A percentile compares a stretch with the other conserved stretches of the same genome.
Conservation (phyloP, 1,284 basidiomycete genomes). For the Peniophora sp. region DNA sequence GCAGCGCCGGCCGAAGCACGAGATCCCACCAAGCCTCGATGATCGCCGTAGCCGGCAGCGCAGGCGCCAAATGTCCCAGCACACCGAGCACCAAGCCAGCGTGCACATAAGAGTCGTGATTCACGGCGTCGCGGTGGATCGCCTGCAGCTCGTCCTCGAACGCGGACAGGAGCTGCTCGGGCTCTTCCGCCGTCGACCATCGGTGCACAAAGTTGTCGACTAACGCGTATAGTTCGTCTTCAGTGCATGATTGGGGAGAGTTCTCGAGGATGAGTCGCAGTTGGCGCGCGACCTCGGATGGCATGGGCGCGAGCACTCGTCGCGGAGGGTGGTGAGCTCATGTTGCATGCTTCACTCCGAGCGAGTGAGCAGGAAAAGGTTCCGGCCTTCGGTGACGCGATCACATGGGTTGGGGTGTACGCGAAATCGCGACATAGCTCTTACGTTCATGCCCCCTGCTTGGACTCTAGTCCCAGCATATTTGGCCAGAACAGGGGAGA, state of each 20-base stretch:
- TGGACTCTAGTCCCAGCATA: too few relatives aligned
- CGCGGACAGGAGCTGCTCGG: constrained; percentile 33
- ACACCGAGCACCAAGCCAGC: constrained; percentile 59
- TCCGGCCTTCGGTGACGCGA: too few relatives aligned
- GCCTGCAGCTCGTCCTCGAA: constrained; percentile 61
- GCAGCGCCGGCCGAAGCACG: constrained; percentile 64
- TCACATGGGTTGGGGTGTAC: too few relatives aligned
- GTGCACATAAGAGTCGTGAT: constrained; percentile 53
- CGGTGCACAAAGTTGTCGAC: constrained; percentile 49
- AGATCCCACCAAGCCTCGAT: constrained; percentile 75
- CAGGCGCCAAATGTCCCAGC: constrained; percentile 50
- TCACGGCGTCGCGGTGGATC: constrained; percentile 53
- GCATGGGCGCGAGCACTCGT: constrained; percentile 10
- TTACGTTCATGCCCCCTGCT: too few relatives aligned
- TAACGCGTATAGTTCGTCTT: constrained; percentile 37
- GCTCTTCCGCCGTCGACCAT: constrained; percentile 36
- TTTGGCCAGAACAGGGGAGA: too few relatives aligned
- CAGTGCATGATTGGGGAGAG: constrained; percentile 26
- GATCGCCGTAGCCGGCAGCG: constrained; percentile 55
- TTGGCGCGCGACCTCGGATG: constrained; percentile 37
- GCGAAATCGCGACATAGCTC: too few relatives aligned
- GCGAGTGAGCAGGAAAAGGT: too few relatives aligned
- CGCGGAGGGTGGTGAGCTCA: too few relatives aligned
- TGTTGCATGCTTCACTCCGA: too few relatives aligned
- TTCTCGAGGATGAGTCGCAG: constrained; percentile 48